Conservation (phyloP, 2,329 filamentous ascomycete species). For the Pseudogymnoascus destructans region DNA sequence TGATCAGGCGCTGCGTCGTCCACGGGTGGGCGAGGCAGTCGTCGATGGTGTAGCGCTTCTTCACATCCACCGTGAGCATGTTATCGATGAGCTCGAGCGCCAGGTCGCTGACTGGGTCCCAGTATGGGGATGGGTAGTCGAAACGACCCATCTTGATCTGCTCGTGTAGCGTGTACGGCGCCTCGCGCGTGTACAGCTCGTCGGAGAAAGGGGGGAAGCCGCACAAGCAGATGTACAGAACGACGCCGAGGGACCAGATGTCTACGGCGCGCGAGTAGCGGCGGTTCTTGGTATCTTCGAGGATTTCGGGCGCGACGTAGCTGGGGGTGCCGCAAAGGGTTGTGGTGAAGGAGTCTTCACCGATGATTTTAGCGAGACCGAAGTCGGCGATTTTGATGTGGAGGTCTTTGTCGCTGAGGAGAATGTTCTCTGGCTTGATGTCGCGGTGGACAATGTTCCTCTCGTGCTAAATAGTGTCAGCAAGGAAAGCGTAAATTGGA, state of each 20-base stretch:
- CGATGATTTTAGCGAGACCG: conserved; percentile 94
- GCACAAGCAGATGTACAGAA: conserved; percentile 92
- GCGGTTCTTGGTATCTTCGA: conserved; percentile 67
- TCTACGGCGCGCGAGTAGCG: conserved; percentile 93
- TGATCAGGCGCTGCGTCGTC: conserved; percentile 51
- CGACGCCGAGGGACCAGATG: conserved; percentile 93
- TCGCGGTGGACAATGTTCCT: conserved; percentile 95
- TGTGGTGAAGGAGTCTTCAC: conserved; percentile 94
- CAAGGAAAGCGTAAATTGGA: neutral
- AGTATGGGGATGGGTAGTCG: conserved; percentile 93
- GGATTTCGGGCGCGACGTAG: conserved; percentile 91
- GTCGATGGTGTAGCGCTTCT: conserved; percentile 75
- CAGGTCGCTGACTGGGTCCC: conserved; percentile 75
- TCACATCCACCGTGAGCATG: conserved; percentile 83
- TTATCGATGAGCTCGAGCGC: conserved; percentile 85
- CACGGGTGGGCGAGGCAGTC: conserved; percentile 86
- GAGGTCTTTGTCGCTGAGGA: conserved; percentile 73
- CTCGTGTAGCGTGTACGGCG: conserved; percentile 74
- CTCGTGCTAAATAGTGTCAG: conserved; percentile 57
- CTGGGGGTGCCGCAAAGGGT: conserved; percentile 94
- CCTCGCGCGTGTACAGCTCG: conserved; percentile 68
- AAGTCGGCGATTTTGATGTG: conserved; percentile 92
- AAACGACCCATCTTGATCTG: conserved; percentile 84
- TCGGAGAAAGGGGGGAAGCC: conserved; percentile 96
- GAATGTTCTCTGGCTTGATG: conserved; percentile 94